Conservation (phyloP, 345 rosid species). For the Stellera chamaejasme region DNA sequence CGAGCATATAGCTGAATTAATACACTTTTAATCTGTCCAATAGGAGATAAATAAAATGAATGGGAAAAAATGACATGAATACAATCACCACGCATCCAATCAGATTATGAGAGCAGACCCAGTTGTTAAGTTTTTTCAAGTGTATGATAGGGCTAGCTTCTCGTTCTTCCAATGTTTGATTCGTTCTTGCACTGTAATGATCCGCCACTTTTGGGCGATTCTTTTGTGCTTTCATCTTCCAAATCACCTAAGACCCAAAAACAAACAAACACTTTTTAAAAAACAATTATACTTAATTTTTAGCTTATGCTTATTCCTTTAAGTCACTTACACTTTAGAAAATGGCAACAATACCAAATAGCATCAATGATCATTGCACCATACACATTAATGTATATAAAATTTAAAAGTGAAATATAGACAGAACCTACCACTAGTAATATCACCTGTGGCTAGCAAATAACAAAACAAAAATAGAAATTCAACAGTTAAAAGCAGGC, state of each 20-base stretch:
- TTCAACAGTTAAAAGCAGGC: neutral
- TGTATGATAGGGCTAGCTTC: slow-evolving; percentile 99
- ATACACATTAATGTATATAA: too few species aligned
- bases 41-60: slow-evolving; percentile 4
- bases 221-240: slow-evolving; percentile 59
- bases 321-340: neutral
- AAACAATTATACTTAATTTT: neutral
- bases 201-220: slow-evolving; percentile 75
- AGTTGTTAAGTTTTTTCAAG: slow-evolving; percentile 88
- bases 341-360: slow-evolving; percentile 1
- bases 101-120: slow-evolving; percentile 42
- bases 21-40: slow-evolving; percentile 86
- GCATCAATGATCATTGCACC: neutral
- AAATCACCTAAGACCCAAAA: slow-evolving; percentile 43
- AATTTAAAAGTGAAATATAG: too few species aligned
- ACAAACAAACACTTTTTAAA: neutral
- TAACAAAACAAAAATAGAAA: neutral
- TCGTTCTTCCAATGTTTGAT: slow-evolving; percentile 91
- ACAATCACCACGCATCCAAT: slow-evolving; percentile 2
- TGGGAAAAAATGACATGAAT: neutral
- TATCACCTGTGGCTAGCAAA: neutral
- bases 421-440: too few species aligned
- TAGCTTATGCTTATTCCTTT: neutral
- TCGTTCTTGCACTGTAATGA: slow-evolving; percentile 95
- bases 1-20: slow-evolving; percentile 85